Evolutionary conservation across 306 rosid genomes (phyloP), one percentile per base, ranked within the genome.

Genomic region (Amphicarpaea edgeworthii): DNA sequence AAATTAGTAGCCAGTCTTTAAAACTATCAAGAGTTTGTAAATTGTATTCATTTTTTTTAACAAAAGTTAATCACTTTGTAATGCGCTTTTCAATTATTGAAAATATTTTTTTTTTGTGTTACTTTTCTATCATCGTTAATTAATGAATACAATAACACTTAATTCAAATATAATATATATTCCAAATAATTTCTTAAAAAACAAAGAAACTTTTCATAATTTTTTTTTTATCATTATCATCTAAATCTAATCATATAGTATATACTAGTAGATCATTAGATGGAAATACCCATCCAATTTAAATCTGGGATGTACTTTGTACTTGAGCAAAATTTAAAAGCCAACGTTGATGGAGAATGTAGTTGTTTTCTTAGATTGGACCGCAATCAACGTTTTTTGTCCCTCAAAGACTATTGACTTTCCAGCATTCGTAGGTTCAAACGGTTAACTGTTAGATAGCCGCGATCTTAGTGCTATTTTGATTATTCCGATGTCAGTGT

Each of bases 401-500:
- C 9, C 11, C 43, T 16, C 19, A 7, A 63, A 32, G 28, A 67
- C 53, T 75, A 68, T 26, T 72, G 82, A 85, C 82, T 79, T 79
- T 30, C 45, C 8, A 12, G 40, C 28, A 49, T 64, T 30, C 68
- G 14, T 59, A 2, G 58, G 4, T 30, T 49, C 30, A 40, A 28
- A 21, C 7, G 14, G 17, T 15, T 15, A n/a, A 16, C n/a, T 65
- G 34, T 38, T 41, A 65, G 53, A 41, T 64, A 10, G 69, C 49
- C 46, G 37, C 47, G 28, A 37, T 15, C 76, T 77, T 24, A 62
- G 24, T 57, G 12, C 7, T 17, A 16, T 15, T 49, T 16, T 43
- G 69, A 46, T 10, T n/a, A n/a, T n/a, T n/a, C n/a, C n/a, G n/a
- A n/a, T 51, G 58, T 10, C 5, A 3, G 58, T 20, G 58, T 16